These are phyloP conservation scores for Annona squamosa DNA, from an alignment of 164 flowering plant species.

Conservation along the genomic window DNA sequence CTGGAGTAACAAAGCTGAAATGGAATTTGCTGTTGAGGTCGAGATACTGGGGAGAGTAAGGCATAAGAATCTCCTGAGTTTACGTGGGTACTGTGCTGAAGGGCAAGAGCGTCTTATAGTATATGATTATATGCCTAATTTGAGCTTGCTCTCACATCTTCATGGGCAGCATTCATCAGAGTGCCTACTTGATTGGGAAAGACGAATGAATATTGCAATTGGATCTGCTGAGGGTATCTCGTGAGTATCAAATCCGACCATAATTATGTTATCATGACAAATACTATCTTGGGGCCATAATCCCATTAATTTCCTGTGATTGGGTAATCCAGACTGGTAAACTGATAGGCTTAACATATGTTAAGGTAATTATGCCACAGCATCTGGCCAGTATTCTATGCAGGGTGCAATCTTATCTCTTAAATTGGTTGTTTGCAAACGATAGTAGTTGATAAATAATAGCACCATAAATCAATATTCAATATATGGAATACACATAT, in stretches of 20 bases:
- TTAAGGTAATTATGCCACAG: too few species aligned
- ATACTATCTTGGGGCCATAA: background rate
- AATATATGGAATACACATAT: too few species aligned
- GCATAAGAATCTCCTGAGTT: slow-evolving; percentile 73
- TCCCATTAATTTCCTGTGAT: background rate
- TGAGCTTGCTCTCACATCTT: slow-evolving; percentile 82
- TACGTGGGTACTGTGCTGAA: slow-evolving; percentile 95
- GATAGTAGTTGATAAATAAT: too few species aligned
- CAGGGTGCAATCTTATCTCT: background rate
- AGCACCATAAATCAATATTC: too few species aligned
- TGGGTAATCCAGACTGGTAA: background rate
- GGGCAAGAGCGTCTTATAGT: slow-evolving; percentile 91
- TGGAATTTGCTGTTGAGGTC: slow-evolving; percentile 86
- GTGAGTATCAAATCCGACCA: slow-evolving; percentile 35
- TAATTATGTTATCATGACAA: background rate
- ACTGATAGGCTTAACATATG: background rate
- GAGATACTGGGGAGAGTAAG: slow-evolving; percentile 79
- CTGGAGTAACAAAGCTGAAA: slow-evolving; percentile 83
- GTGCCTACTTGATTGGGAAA: slow-evolving; percentile 72
- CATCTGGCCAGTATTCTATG: too few species aligned
- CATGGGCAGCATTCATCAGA: slow-evolving; percentile 88
- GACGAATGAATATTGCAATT: slow-evolving; percentile 73
- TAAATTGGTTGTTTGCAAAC: background rate
- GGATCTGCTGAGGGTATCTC: slow-evolving; percentile 85
- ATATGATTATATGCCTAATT: slow-evolving; percentile 84